A percentile compares a stretch with the other conserved stretches of the same genome.
These are phyloP conservation scores for Malassezia caprae DNA, from an alignment of 1,284 basidiomycete genomes.

Conservation along the genomic window DNA sequence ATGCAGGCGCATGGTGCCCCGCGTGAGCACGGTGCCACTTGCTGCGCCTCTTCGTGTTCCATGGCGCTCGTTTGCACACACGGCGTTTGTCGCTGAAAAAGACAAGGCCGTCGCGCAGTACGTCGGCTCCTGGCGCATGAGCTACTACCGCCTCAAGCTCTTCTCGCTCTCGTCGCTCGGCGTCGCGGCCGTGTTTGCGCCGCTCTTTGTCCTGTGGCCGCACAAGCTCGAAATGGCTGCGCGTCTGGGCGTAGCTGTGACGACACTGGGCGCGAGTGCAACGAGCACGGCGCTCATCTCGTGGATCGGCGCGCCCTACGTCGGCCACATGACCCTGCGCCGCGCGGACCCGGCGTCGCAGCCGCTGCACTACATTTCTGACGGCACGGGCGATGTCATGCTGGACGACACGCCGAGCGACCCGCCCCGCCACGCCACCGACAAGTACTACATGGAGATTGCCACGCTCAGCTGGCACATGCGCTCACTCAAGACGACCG, in stretches of 20 bases:
- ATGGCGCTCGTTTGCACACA: background rate
- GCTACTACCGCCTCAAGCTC: conserved; percentile 66
- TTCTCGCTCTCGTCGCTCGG: conserved; percentile 70
- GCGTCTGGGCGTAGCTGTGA: conserved; percentile 60
- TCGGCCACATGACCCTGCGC: conserved; percentile 49
- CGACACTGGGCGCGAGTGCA: conserved; percentile 62
- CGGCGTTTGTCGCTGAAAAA: background rate
- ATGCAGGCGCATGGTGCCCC: background rate
- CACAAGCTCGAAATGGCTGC: conserved; percentile 63
- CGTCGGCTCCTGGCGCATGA: conserved; percentile 59
- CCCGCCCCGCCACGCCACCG: conserved; percentile 10
- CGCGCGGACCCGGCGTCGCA: background rate
- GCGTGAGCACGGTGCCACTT: background rate
- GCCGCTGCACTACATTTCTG: conserved; percentile 15
- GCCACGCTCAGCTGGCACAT: conserved; percentile 61
- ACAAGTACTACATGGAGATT: conserved; percentile 54
- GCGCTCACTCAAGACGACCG: conserved; percentile 56
- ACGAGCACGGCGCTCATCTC: conserved; percentile 64
- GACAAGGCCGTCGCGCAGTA: conserved; percentile 30
- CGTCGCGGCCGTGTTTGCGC: conserved; percentile 62
- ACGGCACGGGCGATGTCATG: conserved; percentile 1
- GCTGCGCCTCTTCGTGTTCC: background rate
- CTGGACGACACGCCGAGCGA: conserved; percentile 17
- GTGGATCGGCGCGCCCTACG: conserved; percentile 60
- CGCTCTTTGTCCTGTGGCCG: conserved; percentile 69